These are phyloP conservation scores for Ceratocystis diversiconidia DNA, from an alignment of 2,329 filamentous ascomycete species.

Conservation along the genomic window DNA sequence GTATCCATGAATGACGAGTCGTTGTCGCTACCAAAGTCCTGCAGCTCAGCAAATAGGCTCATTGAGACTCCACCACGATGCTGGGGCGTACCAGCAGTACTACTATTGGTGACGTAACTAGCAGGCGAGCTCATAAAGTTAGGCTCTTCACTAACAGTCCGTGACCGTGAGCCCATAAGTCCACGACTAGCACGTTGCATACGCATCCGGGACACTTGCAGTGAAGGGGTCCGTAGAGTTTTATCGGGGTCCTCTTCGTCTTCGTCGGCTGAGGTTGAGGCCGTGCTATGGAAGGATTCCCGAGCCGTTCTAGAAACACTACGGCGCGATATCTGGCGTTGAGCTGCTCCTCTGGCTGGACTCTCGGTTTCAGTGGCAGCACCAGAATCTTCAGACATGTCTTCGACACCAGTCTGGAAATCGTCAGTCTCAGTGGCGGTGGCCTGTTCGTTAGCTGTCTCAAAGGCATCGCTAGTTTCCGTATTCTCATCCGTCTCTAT, in stretches of 20 bases:
- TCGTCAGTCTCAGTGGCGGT: slow-evolving; percentile 72
- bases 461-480: slow-evolving; percentile 56
- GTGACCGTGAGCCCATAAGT: slow-evolving; percentile 43
- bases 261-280: slow-evolving; percentile 72
- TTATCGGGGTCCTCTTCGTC: slow-evolving; percentile 43
- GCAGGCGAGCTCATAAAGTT: slow-evolving; percentile 44
- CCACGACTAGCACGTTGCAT: slow-evolving; percentile 51
- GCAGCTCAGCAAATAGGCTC: slow-evolving; percentile 83
- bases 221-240: slow-evolving; percentile 44
- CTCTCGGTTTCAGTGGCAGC: slow-evolving; percentile 78
- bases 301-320: slow-evolving; percentile 39
- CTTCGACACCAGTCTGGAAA: slow-evolving; percentile 87
- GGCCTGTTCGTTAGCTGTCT: slow-evolving; percentile 56
- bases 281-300: slow-evolving; percentile 69
- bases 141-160: slow-evolving; percentile 47
- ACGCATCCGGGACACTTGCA: slow-evolving; percentile 54
- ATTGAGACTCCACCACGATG: slow-evolving; percentile 41
- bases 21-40: slow-evolving; percentile 61
- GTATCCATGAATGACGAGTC: slow-evolving; percentile 51
- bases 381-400: slow-evolving; percentile 49
- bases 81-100: slow-evolving; percentile 34
- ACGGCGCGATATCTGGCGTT: slow-evolving; percentile 30
- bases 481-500: slow-evolving; percentile 32
- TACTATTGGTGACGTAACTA: slow-evolving; percentile 38
- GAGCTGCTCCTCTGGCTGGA: slow-evolving; percentile 30